phyloP scores from a whole-genome alignment of 208 protist species.

The Trypanosoma platydactyli region DNA sequence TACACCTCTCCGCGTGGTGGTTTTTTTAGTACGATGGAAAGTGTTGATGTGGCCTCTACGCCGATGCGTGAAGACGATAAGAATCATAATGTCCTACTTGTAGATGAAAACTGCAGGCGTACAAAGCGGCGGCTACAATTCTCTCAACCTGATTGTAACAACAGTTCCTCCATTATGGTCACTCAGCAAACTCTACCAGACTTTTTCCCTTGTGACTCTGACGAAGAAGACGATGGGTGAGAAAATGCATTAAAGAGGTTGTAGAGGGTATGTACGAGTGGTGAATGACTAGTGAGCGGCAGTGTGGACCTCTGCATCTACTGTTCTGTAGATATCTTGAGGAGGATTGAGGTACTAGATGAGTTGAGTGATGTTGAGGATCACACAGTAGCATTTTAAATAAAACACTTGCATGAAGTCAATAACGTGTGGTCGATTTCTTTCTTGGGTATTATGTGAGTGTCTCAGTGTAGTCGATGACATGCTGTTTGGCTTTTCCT shows the following conservation, averaged over 20 bases:
- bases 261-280: too few species aligned
- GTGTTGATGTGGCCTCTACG: not conserved
- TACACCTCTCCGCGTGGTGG: slow-evolving; percentile 8
- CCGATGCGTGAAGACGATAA: not conserved
- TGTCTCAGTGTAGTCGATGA: not conserved
- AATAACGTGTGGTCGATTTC: too few species aligned
- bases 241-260: not conserved
- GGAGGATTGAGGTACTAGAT: not conserved
- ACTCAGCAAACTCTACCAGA: slow-evolving; percentile 66
- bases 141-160: not conserved
- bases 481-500: not conserved
- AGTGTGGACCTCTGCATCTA: not conserved
- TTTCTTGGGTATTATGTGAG: too few species aligned
- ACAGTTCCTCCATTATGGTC: slow-evolving; percentile 44
- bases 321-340: not conserved
- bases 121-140: not conserved
- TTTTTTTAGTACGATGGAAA: not conserved
- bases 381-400: too few species aligned
- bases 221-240: slow-evolving; percentile 27
- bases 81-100: not conserved
- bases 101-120: not conserved
- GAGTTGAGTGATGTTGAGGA: too few species aligned
- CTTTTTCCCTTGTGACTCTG: slow-evolving; percentile 15
- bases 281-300: not conserved
- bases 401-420: too few species aligned